Evolutionary conservation across 805 yeast genomes (phyloP), one percentile per base, ranked within the genome.

Genomic region (Blastobotrys attinorum): DNA sequence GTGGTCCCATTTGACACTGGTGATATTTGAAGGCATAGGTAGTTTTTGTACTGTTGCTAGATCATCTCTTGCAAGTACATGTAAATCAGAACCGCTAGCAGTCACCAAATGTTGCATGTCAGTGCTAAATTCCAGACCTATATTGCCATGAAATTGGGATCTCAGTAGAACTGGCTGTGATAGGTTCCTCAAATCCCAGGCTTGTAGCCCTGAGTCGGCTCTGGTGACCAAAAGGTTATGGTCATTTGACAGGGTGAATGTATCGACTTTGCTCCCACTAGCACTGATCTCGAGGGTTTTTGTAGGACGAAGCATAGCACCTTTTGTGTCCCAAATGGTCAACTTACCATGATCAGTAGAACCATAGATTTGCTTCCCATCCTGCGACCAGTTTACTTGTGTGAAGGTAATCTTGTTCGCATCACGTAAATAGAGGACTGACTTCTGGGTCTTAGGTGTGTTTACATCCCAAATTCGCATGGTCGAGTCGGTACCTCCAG

Each of bases 381-480:
- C 52, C 5, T 35, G 41, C 11, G 48, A 17, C 53, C 53, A 55
- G 11, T 45, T 47, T 3, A 51, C 37, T 2, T 47, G 29, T 15
- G 47, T 51, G 20, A 41, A 45, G 17, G 37, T 43, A 21, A 53
- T 42, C 45, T 41, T 48, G 13, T 38, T 43, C n/a, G 47, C 47
- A 8, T 52, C 44, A 20, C 58, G 51, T 27, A 57, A 50, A 22
- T 57, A 54, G 20, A 62, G 59, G 18, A 62, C 61, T 10, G 54
- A 46, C 36, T 50, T 48, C 33, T 62, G 63, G 17, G 51, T 22
- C 10, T 52, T 48, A 22, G 42, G 36, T 3, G 43, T 46, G 29
- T 48, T 42, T 5, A 46, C 49, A 42, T 64, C 67, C 69, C 69
- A 64, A 7, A 63, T 47, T 4, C 69, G 48, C 3, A 65, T 52